Base-by-base conservation (phyloP, 2,329 filamentous ascomycete genomes). In the Xylariaceae sp. region DNA sequence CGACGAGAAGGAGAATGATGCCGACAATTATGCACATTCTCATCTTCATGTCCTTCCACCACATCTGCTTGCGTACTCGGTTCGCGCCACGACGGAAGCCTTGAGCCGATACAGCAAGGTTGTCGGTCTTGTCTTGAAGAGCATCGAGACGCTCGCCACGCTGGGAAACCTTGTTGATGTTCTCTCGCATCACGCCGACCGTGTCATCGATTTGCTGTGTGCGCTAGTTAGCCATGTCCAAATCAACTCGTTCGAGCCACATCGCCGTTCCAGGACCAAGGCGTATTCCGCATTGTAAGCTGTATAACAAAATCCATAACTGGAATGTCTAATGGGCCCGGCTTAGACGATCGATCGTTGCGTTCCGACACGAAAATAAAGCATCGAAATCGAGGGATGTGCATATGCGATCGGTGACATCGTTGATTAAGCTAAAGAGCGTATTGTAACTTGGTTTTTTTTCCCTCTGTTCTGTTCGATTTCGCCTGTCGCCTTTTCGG, bases 11-110 rank as follows among this genome's bases (percentile, higher is more conserved):
- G 65, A 97, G 82, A 72, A 97, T 87, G 74, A 99, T 88, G 68
- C 91, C 94, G 56, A 86, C 80, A 70, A 95, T 88, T 66, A 99
- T 79, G 76, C 92, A 97, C 80, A 96, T 94, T 73, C 94, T 86
- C 94, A 99, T 99, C 85, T 97, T 97, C 90, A 96, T 95, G 71
- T 97, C 92, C 83, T 97, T 97, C 92, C 91, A 97, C 92, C 92
- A 97, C 92, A 97, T 97, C 75, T 95, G 86, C 80, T 91, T 92
- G 73, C 94, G 86, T 65, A 99, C 92, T 67, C 90, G 81, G 80
- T 97, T 99, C 74, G 95, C 94, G 62, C 94, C 92, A 64, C 91
- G 87, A 68, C 91, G 89, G 83, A 99, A 99, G 60, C 90, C 91
- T 73, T 96, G 91, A 56, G 94, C 92, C 37, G 91, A 96, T 60